Evolutionary conservation across 139 green algal genomes (phyloP).

Genomic region (Tetradesmus obliquus): DNA sequence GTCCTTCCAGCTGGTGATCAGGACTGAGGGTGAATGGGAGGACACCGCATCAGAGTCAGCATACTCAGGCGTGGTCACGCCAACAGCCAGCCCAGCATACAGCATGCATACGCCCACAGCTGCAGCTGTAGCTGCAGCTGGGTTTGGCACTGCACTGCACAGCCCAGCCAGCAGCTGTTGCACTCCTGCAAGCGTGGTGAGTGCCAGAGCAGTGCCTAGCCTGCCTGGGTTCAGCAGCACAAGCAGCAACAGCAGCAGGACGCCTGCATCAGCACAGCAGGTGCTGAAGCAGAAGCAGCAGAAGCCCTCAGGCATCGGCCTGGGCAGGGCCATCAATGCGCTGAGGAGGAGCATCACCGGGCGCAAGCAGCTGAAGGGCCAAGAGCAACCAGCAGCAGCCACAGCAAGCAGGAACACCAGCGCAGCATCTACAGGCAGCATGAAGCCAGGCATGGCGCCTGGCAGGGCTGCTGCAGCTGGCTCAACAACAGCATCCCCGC

Average conservation of each 20-base stretch:
- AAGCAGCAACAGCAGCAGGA: not conserved
- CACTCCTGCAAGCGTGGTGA: not conserved
- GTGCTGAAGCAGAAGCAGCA: not conserved
- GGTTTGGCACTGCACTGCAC: not conserved
- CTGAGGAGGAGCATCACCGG: conserved; percentile 18
- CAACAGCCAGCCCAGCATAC: not conserved
- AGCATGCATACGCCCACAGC: not conserved
- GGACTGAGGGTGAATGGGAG: not conserved
- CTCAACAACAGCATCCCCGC: not conserved
- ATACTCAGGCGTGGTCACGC: not conserved
- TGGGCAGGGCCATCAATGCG: conserved; percentile 13
- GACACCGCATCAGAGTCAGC: not conserved
- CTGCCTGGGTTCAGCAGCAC: conserved; percentile 20
- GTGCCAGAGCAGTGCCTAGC: not conserved
- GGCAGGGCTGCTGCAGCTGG: not conserved
- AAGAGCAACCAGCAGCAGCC: not conserved
- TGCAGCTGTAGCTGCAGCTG: not conserved
- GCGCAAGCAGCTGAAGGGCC: not conserved
- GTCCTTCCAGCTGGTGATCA: not conserved
- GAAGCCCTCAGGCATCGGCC: not conserved
- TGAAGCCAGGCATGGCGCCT: not conserved
- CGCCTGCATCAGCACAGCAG: not conserved
- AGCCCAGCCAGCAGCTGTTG: not conserved
- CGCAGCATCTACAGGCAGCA: not conserved
- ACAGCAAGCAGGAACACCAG: not conserved